These are phyloP conservation scores for Apiospora sp. DNA, from an alignment of 2,329 filamentous ascomycete species.

Conservation along the genomic window DNA sequence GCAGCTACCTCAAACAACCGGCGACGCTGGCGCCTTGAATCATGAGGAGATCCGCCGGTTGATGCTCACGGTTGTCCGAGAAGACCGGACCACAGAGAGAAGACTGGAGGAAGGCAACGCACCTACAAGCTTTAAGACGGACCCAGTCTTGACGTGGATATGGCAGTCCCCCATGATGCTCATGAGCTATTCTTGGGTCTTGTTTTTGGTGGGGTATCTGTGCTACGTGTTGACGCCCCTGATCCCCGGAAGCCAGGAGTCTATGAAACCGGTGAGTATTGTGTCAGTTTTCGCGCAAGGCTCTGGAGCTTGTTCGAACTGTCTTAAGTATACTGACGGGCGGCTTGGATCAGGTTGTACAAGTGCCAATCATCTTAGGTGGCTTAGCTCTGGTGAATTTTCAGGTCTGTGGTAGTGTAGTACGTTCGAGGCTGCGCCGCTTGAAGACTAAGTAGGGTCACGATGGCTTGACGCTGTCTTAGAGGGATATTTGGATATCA, in stretches of 20 bases:
- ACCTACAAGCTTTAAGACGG: neutral
- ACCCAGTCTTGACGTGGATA: neutral
- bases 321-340: neutral
- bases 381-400: neutral
- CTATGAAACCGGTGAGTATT: neutral
- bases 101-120: neutral
- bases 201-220: neutral
- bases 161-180: slow-evolving; percentile 4
- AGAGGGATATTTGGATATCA: no score
- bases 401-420: neutral
- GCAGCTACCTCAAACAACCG: neutral
- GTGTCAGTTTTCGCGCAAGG: neutral
- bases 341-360: neutral
- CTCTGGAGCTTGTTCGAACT: neutral
- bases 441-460: neutral
- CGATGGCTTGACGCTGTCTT: no score
- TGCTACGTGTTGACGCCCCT: neutral
- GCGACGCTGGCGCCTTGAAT: neutral
- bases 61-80: neutral
- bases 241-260: neutral
- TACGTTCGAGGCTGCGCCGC: neutral
- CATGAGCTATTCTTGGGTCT: slow-evolving; percentile 4
- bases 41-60: neutral
- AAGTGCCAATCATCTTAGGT: neutral
- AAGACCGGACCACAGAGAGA: neutral